Conservation (phyloP, 2,329 filamentous ascomycete species). For the Podosphaera fusca region DNA sequence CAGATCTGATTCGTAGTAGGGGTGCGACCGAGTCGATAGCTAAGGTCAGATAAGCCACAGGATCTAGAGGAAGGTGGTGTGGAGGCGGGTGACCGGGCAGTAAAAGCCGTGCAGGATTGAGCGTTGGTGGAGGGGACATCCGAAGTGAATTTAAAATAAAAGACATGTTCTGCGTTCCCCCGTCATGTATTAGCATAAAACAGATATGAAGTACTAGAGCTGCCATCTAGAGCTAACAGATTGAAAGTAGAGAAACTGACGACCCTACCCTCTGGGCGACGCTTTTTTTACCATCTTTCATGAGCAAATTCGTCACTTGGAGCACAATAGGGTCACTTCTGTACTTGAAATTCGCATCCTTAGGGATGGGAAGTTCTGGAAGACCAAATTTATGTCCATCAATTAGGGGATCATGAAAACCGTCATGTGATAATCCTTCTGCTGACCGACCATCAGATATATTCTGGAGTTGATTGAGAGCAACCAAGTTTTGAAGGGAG, state of each 20-base stretch:
- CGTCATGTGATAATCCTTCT: slow-evolving; percentile 3
- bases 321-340: slow-evolving; percentile 69
- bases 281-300: slow-evolving; percentile 77
- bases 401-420: slow-evolving; percentile 4
- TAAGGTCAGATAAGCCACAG: slow-evolving; percentile 67
- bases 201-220: background rate
- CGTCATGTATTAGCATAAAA: background rate
- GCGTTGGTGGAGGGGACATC: slow-evolving; percentile 55
- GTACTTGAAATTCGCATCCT: slow-evolving; percentile 41
- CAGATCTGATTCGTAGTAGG: slow-evolving; percentile 53
- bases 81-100: slow-evolving; percentile 57
- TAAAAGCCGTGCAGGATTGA: slow-evolving; percentile 47
- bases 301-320: slow-evolving; percentile 76
- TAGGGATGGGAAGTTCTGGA: slow-evolving; percentile 42
- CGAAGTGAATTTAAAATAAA: slow-evolving; percentile 65
- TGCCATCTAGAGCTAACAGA: background rate
- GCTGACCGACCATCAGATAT: slow-evolving; percentile 10
- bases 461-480: slow-evolving; percentile 14
- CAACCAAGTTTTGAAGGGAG: slow-evolving; percentile 12
- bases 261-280: slow-evolving; percentile 57
- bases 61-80: slow-evolving; percentile 65
- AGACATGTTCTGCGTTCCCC: slow-evolving; percentile 46
- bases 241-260: slow-evolving; percentile 8
- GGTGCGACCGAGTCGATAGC: slow-evolving; percentile 87
- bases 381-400: slow-evolving; percentile 41